Base-by-base conservation (phyloP, 257 asterid genomes). In the Asclepias syriaca region DNA sequence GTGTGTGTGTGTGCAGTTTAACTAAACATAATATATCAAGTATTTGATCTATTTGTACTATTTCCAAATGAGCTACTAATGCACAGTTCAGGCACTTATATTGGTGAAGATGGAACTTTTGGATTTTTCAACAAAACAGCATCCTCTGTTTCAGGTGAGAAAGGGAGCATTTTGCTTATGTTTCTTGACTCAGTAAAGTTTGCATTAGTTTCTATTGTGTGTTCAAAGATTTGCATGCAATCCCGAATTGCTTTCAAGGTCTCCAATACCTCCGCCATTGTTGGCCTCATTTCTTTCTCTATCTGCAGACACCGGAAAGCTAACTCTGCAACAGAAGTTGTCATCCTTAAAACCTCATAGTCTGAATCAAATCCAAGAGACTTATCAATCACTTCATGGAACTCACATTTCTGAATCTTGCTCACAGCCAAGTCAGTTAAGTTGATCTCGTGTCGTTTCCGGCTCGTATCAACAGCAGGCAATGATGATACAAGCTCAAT, bases 401-500 rank as follows among this genome's bases (percentile, higher is more conserved):
- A 86, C n/a, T 82, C 95, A 2, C 91, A 72, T 22, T 77, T 73
- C n/a, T 84, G 91, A 55, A 91, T 87, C 86, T 78, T 81, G 72
- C 79, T 87, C 29, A 87, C 37, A 0, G 97, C 97, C 15, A 87
- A 55, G 75, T 79, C 85, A 15, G 95, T 89, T 73, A 91, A 69
- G 72, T 89, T 89, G 83, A 91, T 89, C 74, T 89, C 96, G n/a
- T 81, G 86, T 34, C 84, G 82, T 19, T 85, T 86, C 81, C 97
- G 84, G 40, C 70, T 85, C 58, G 85, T 82, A 66, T 91, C 96
- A 0, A 91, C 90, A 0, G 97, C 95, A 16, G 89, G 91, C 94
- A 86, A 76, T n/a, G 96, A 91, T 0, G 96, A 91, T 10, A 91
- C 74, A 14, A 91, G 97, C 88, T 89, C 96, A 15, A 87, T 74